phyloP scores from a whole-genome alignment of 2,329 filamentous ascomycete species.

The Colletotrichum navitas region DNA sequence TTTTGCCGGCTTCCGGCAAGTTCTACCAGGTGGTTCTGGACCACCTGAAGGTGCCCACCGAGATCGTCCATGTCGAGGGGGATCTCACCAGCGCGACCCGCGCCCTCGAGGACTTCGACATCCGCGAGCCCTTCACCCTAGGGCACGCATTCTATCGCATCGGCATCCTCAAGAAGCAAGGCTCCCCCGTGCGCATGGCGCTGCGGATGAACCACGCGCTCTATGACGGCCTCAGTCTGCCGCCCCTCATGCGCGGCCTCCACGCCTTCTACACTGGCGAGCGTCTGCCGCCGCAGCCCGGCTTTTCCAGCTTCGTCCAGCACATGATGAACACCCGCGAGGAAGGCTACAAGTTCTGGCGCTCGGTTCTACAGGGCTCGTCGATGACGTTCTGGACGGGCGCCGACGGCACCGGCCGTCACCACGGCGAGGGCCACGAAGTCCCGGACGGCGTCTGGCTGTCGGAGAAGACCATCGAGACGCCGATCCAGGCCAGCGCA shows the following conservation, averaged over 20 bases:
- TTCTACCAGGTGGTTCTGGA: conserved; percentile 36
- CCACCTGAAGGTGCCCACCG: conserved; percentile 25
- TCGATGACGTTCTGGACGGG: conserved; percentile 24
- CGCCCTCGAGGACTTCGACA: conserved; percentile 9
- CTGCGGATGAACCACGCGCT: conserved; percentile 44
- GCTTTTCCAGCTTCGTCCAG: conserved; percentile 43
- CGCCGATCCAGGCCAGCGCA: neutral
- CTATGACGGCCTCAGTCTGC: conserved; percentile 45
- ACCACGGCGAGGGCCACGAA: neutral
- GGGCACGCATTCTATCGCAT: conserved; percentile 27
- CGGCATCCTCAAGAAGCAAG: conserved; percentile 31
- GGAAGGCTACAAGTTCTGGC: conserved; percentile 36
- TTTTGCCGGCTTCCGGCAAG: conserved; percentile 16
- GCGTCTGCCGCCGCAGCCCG: conserved; percentile 29
- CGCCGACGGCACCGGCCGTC: neutral
- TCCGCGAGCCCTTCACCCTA: conserved; percentile 14
- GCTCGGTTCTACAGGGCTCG: conserved; percentile 18
- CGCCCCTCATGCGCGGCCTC: conserved; percentile 42
- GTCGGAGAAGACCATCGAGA: conserved; percentile 12
- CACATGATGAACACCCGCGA: conserved; percentile 26
- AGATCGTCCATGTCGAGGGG: conserved; percentile 19
- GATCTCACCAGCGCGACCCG: neutral
- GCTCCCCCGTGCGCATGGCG: conserved; percentile 33
- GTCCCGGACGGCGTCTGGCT: neutral
- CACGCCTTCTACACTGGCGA: conserved; percentile 40